A percentile compares a stretch with the other conserved stretches of the same genome.
Evolutionary conservation across 2,329 filamentous ascomycete genomes (phyloP).

Genomic region (Diaporthe sp.): DNA sequence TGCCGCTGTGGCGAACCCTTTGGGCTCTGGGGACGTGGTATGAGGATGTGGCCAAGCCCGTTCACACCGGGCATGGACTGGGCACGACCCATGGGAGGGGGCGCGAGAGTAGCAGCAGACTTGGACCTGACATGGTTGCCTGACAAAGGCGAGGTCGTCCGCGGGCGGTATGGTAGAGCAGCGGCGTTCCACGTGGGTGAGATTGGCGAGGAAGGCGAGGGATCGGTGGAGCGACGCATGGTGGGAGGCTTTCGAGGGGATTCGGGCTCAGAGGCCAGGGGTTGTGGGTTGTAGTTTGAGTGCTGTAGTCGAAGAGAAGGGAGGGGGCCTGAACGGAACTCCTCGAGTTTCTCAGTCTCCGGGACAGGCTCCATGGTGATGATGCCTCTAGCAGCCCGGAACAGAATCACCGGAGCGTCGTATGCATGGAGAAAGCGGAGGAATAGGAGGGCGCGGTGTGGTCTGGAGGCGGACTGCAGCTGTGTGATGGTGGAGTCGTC

Average conservation of each 20-base stretch:
- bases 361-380: slow-evolving; percentile 74
- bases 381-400: slow-evolving; percentile 32
- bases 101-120: slow-evolving; percentile 67
- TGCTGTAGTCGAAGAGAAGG: slow-evolving; percentile 64
- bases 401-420: slow-evolving; percentile 28
- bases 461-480: slow-evolving; percentile 9
- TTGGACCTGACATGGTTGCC: slow-evolving; percentile 69
- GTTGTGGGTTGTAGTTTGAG: slow-evolving; percentile 48
- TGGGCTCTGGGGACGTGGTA: slow-evolving; percentile 67
- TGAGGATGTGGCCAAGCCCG: slow-evolving; percentile 69
- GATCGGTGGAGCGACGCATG: slow-evolving; percentile 71
- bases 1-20: slow-evolving; percentile 65
- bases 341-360: slow-evolving; percentile 77
- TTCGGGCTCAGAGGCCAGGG: slow-evolving; percentile 55
- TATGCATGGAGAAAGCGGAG: slow-evolving; percentile 15
- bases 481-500: slow-evolving; percentile 23
- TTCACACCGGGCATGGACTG: slow-evolving; percentile 75
- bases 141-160: slow-evolving; percentile 72
- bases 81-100: slow-evolving; percentile 71
- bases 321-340: slow-evolving; percentile 70
- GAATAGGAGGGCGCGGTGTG: slow-evolving; percentile 6
- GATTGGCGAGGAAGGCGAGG: slow-evolving; percentile 64
- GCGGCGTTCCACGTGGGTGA: slow-evolving; percentile 63
- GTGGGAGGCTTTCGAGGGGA: slow-evolving; percentile 63
- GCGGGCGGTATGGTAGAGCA: slow-evolving; percentile 69